These are phyloP conservation scores for Pholiota conissans DNA, from an alignment of 768 basidiomycete genomes.

Conservation along the genomic window DNA sequence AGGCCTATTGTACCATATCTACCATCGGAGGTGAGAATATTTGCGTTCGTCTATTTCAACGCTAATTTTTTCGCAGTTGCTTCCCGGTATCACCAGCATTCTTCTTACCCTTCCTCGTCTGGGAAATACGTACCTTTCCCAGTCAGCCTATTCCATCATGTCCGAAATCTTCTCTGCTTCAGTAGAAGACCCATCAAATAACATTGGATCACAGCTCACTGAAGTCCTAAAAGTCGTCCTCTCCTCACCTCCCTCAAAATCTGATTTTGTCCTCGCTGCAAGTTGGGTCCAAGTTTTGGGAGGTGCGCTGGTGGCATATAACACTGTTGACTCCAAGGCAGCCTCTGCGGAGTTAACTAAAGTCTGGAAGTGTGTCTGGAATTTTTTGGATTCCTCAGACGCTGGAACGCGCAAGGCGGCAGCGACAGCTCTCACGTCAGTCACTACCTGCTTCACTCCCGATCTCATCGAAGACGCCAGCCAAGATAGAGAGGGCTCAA, in stretches of 20 bases:
- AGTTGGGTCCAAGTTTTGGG: conserved; percentile 83
- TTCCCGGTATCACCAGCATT: conserved; percentile 65
- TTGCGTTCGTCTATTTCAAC: not conserved
- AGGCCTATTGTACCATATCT: conserved; percentile 60
- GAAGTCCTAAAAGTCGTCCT: conserved; percentile 68
- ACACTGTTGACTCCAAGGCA: conserved; percentile 44
- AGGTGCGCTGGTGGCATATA: conserved; percentile 67
- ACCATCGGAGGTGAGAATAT: conserved; percentile 64
- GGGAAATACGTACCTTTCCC: conserved; percentile 86
- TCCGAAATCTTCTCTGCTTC: conserved; percentile 72
- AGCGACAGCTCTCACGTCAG: conserved; percentile 58
- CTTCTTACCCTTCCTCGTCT: conserved; percentile 85
- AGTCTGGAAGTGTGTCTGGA: conserved; percentile 77
- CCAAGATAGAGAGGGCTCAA: conserved; percentile 45
- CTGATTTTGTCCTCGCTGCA: conserved; percentile 66
- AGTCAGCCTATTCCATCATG: conserved; percentile 84
- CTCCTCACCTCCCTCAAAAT: conserved; percentile 65
- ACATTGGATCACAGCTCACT: conserved; percentile 54
- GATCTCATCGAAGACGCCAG: conserved; percentile 57
- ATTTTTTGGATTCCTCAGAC: conserved; percentile 74
- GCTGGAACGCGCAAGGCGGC: conserved; percentile 59
- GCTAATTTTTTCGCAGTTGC: conserved; percentile 46
- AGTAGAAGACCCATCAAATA: conserved; percentile 47
- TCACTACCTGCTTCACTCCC: conserved; percentile 72
- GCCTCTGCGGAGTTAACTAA: conserved; percentile 55